Evolutionary conservation across 352 stramenopile species (phyloP).

Genomic region (Pythium volutum): DNA sequence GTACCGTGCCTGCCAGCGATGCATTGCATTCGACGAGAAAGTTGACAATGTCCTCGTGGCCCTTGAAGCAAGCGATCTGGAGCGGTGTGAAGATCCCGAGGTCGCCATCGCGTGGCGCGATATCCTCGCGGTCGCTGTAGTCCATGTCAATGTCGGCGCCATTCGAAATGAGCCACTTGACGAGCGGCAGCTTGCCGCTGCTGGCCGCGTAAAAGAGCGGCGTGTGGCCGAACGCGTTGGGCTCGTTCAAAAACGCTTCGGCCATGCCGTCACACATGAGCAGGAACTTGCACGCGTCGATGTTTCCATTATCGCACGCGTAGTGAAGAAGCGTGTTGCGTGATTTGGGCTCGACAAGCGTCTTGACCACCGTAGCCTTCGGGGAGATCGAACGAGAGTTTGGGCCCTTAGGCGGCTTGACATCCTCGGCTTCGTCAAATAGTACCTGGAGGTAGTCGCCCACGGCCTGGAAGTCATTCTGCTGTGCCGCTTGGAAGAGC

Average conservation of each 20-base stretch:
- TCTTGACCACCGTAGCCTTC: slow-evolving; percentile 26
- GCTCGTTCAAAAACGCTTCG: slow-evolving; percentile 63
- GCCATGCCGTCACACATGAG: slow-evolving; percentile 70
- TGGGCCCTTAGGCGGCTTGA: slow-evolving; percentile 8
- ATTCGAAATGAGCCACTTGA: slow-evolving; percentile 86
- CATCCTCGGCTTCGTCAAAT: slow-evolving; percentile 31
- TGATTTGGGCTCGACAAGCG: slow-evolving; percentile 59
- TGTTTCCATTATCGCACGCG: slow-evolving; percentile 78
- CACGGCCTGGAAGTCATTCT: slow-evolving; percentile 64
- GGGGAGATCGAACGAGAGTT: slow-evolving; percentile 4
- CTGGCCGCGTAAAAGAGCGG: slow-evolving; percentile 78
- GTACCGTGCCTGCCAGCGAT: slow-evolving; percentile 51
- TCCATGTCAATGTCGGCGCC: slow-evolving; percentile 81
- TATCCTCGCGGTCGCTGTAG: slow-evolving; percentile 57
- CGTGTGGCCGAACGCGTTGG: slow-evolving; percentile 74
- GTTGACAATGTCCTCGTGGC: slow-evolving; percentile 61
- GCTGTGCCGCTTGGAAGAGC: slow-evolving; percentile 63
- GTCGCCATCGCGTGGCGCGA: slow-evolving; percentile 52
- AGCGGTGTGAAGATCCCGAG: slow-evolving; percentile 73
- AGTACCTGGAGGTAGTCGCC: slow-evolving; percentile 55
- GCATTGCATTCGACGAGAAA: slow-evolving; percentile 86
- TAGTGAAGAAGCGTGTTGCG: slow-evolving; percentile 79
- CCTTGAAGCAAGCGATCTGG: slow-evolving; percentile 75
- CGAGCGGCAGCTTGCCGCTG: slow-evolving; percentile 61
- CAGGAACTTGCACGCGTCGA: slow-evolving; percentile 78